phyloP scores from a whole-genome alignment of 2,329 filamentous ascomycete species.

The Aspergillus sp. region DNA sequence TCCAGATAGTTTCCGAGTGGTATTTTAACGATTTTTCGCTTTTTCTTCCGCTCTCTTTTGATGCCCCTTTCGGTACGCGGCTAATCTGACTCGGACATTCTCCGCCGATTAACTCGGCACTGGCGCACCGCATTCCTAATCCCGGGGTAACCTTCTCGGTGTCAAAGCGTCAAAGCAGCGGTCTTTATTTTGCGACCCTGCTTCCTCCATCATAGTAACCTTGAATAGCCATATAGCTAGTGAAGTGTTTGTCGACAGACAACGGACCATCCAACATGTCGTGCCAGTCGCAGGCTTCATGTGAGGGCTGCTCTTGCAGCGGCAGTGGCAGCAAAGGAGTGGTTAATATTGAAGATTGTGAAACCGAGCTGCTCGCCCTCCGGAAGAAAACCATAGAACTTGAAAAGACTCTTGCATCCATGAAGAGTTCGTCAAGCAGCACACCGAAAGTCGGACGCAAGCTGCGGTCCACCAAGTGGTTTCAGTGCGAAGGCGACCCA shows the following conservation, averaged over 20 bases:
- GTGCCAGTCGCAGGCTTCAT: constrained; percentile 28
- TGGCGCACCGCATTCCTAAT: background rate
- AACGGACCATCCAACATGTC: constrained; percentile 14
- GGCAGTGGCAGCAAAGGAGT: constrained; percentile 18
- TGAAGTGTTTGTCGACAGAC: background rate
- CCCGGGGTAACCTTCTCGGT: background rate
- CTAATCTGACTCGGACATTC: constrained; percentile 6
- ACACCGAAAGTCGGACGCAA: constrained; percentile 22
- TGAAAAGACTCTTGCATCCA: constrained; percentile 34
- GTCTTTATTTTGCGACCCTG: background rate
- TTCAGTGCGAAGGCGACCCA: constrained; percentile 46
- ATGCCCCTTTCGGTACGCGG: constrained; percentile 1
- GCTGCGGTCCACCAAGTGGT: constrained; percentile 49
- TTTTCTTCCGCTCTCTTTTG: background rate
- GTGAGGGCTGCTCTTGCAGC: constrained; percentile 38
- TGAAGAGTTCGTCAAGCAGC: constrained; percentile 23
- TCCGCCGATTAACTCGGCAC: background rate
- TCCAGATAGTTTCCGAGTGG: background rate
- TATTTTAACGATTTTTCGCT: background rate
- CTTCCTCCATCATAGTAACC: background rate
- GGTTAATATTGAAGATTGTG: constrained; percentile 45
- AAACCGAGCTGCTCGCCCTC: constrained; percentile 41
- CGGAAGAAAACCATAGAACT: constrained; percentile 42
- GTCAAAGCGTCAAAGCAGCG: background rate
- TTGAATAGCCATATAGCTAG: background rate